Evolutionary conservation across 2,329 filamentous ascomycete species (phyloP), one percentile per base, ranked within the genome.

Genomic region (Zalaria obscura): DNA sequence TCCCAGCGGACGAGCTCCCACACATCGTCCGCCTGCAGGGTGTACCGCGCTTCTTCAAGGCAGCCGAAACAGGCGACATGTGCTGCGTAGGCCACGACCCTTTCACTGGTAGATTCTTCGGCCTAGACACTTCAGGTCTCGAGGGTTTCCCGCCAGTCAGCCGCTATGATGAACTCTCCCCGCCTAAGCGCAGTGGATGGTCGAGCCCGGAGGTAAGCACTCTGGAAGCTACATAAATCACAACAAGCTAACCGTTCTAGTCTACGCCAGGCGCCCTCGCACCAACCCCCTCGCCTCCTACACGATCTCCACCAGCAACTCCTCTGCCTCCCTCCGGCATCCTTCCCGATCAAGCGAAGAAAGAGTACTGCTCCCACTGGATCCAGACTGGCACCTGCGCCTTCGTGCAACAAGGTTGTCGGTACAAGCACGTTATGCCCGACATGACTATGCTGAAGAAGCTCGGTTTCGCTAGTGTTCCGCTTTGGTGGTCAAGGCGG

Each of bases 311-410:
- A 32, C 7, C 38, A 34, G 34, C 4, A 28, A 40, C 5, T 32
- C 29, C 42, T 3, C 48, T 52, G 7, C 50, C 58, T 4, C 59
- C 62, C 2, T 64, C 63, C 1, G 60, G 62, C 25, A 49, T 54
- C n/a, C 48, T 58, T 11, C 61, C 63, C 11, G 59, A 66, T 7
- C 54, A 54, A 4, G 59, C 61, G 4, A 75, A 73, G 52, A 93
- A 93, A 57, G 66, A 81, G 25, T 93, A 82, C 60, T 94, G 87
- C 62, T 84, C 86, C 44, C 85, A 89, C 60, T 95, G 87, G 87
- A 80, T 94, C 41, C 79, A 84, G 51, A 80, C 83, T 44, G 87
- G 86, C 18, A 76, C 83, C 35, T 95, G 88, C 57, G 82, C 82
- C 47, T 95, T 85, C 58, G 78, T 74, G 3, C 84, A 93, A 57